A percentile compares a stretch with the other conserved stretches of the same genome.
Evolutionary conservation across 106 monocot genomes (phyloP).

Genomic region (Agapanthus africanus): DNA sequence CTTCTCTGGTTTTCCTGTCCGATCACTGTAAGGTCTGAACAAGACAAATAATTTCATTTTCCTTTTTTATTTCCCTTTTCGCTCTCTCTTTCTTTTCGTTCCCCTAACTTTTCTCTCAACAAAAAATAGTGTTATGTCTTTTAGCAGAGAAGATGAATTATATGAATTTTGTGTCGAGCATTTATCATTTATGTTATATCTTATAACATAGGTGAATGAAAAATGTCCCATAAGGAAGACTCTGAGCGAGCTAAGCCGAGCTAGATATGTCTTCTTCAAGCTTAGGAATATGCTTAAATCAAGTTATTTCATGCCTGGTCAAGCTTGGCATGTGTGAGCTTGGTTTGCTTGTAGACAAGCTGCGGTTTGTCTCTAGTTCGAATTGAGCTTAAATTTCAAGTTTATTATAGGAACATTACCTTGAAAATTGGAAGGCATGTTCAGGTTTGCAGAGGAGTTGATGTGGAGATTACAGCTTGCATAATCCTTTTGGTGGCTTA

Average conservation of each 20-base stretch:
- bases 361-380: neutral
- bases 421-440: neutral
- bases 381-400: neutral
- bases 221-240: too few relatives aligned
- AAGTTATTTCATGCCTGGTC: neutral
- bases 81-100: too few relatives aligned
- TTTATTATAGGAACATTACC: neutral
- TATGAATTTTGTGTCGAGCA: neutral
- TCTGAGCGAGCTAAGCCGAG: neutral
- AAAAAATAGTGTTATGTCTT: too few relatives aligned
- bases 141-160: too few relatives aligned
- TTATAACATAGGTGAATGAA: neutral
- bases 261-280: neutral
- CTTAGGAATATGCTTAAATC: neutral
- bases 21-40: too few relatives aligned
- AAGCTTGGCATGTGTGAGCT: neutral
- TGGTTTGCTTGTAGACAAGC: neutral
- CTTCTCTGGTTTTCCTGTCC: too few relatives aligned
- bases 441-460: neutral
- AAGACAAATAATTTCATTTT: too few relatives aligned
- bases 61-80: too few relatives aligned
- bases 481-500: neutral
- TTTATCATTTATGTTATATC: neutral
- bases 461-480: neutral
- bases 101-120: too few relatives aligned